Evolutionary conservation across 176 grass and related monocot genomes (phyloP).

Genomic region (sorghum (Sorghum bicolor)): Sorghum_bicolor_NCBIv3 NC_012870.2:56912001-56912500

Average conservation of each 20-base stretch:
- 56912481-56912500: not conserved
- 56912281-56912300: constrained; percentile 8
- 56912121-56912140: constrained; percentile 28
- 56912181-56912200: constrained; percentile 14
- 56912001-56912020: constrained; percentile 46
- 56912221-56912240: constrained; percentile 2
- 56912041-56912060: constrained; percentile 27
- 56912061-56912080: constrained; percentile 34
- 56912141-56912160: constrained; percentile 24
- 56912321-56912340: not conserved
- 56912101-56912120: constrained; percentile 39
- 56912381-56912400: constrained; percentile 16
- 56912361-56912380: not conserved
- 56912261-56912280: not conserved
- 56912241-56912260: constrained; percentile 19
- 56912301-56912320: not conserved
- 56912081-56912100: constrained; percentile 20
- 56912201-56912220: not conserved
- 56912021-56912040: constrained; percentile 33
- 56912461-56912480: not conserved
- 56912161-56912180: constrained; percentile 39
- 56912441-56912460: constrained; percentile 10
- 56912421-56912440: not conserved
- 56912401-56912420: not conserved
- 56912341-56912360: not conserved